Conservation (phyloP, 345 rosid species). For the rapeseed (Brassica napus) region DNA sequence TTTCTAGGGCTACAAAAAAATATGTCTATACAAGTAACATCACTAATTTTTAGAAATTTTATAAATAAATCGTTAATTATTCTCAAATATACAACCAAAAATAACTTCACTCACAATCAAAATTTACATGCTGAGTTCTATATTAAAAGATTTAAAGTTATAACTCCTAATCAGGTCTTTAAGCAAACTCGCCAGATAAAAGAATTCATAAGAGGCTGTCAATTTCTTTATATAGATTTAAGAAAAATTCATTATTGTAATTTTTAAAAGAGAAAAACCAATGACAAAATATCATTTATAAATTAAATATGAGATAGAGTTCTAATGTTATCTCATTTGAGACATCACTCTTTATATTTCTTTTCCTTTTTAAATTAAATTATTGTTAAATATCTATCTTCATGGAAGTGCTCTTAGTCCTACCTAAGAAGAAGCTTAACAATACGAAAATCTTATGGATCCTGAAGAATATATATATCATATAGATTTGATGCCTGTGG, state of each 20-base stretch:
- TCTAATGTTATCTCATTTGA: background rate
- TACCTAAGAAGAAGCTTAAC: background rate
- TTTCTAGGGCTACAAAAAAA: background rate
- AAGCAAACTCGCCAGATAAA: background rate
- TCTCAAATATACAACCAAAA: background rate
- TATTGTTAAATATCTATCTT: background rate
- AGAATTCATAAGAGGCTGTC: background rate
- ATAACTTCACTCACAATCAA: background rate
- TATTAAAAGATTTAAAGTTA: background rate
- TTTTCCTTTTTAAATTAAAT: too few species aligned
- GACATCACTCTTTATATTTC: background rate
- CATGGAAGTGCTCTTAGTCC: background rate
- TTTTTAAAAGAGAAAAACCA: background rate
- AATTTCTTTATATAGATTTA: too few species aligned
- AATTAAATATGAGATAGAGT: background rate
- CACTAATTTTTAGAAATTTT: too few species aligned
- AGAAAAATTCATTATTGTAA: too few species aligned
- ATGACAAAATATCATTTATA: background rate
- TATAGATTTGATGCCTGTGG: constrained; percentile 17
- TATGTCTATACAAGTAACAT: background rate
- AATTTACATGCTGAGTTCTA: background rate
- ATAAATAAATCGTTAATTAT: background rate
- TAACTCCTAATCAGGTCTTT: background rate
- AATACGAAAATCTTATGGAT: constrained; percentile 20
- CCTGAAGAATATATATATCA: constrained; percentile 7